Conservation (phyloP, 495 filamentous ascomycete species). For the Opeltia flavorubescens region DNA sequence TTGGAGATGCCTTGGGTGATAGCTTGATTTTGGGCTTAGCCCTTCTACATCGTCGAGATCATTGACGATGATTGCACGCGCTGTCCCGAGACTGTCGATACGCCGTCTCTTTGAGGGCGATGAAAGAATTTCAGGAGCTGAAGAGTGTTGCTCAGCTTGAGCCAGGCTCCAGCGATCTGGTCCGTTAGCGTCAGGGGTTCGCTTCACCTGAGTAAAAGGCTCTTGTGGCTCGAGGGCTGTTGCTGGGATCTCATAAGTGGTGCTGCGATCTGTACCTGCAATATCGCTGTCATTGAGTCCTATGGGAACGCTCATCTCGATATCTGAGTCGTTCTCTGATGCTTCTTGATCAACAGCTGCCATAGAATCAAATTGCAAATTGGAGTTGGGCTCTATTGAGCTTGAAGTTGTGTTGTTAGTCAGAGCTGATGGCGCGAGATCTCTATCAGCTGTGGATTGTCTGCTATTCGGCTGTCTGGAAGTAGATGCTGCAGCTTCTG, state of each 20-base stretch:
- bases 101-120: background rate
- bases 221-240: conserved; percentile 10
- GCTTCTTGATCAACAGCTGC: no score
- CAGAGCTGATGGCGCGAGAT: no score
- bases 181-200: conserved; percentile 11
- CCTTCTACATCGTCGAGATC: background rate
- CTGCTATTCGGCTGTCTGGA: no score
- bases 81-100: background rate
- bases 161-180: background rate
- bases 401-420: no score
- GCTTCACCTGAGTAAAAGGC: conserved; percentile 15
- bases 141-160: background rate
- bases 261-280: background rate
- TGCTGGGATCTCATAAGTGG: conserved; percentile 3
- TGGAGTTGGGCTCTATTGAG: no score
- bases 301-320: conserved; percentile 8
- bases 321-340: conserved; percentile 13
- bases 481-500: no score
- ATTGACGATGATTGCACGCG: background rate
- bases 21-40: no score
- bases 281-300: conserved; percentile 1
- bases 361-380: no score
- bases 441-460: no score
- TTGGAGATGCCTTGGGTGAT: no score
- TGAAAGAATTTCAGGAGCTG: background rate